phyloP scores from a whole-genome alignment of 306 rosid species.

The Arachis stenosperma region DNA sequence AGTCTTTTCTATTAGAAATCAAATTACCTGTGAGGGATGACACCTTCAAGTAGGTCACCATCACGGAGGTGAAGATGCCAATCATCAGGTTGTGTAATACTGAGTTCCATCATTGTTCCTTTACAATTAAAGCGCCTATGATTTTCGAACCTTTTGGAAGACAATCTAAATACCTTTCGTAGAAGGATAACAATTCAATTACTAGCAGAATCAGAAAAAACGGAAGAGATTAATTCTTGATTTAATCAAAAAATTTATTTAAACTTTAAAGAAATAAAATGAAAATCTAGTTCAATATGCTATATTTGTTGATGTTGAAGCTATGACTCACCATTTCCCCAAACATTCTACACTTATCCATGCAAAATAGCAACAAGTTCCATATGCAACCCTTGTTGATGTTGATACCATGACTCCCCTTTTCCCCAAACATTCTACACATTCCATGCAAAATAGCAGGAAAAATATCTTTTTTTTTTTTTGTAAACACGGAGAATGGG shows the following conservation, averaged over 20 bases:
- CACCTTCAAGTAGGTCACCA: constrained; percentile 76
- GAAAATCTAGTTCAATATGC: not conserved
- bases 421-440: not conserved
- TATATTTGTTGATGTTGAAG: not conserved
- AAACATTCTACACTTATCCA: not conserved
- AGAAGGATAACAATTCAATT: constrained; percentile 24
- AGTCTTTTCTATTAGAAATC: not conserved
- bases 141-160: constrained; percentile 38
- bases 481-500: not conserved
- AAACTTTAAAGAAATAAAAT: not conserved
- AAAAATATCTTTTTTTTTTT: not conserved
- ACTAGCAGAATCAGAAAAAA: constrained; percentile 14
- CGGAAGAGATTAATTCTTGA: not conserved
- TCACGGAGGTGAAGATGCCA: constrained; percentile 97
- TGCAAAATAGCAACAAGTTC: not conserved
- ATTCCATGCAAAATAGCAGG: not conserved
- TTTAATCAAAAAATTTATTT: not conserved
- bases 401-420: not conserved
- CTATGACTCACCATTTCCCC: not conserved
- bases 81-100: constrained; percentile 81
- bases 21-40: constrained; percentile 70
- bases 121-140: constrained; percentile 34
- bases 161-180: constrained; percentile 41
- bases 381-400: not conserved
- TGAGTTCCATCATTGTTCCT: constrained; percentile 72